Percentiles rank a stretch among this genome's conserved stretches.
Conservation (phyloP, 106 monocot species). For the Xerophyta viscosa region DNA sequence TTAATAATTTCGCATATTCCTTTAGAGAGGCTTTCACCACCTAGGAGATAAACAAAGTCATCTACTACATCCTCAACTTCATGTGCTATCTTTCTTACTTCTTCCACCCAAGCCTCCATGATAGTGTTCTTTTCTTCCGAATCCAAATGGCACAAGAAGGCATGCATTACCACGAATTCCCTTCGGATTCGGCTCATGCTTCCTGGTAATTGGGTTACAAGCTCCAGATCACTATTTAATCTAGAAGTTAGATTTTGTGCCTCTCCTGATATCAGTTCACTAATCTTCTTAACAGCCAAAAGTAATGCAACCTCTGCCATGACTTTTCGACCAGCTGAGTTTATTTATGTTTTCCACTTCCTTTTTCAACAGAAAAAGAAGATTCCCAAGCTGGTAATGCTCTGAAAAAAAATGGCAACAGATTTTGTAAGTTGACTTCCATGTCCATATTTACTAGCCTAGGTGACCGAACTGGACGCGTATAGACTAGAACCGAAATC, state of each 20-base stretch:
- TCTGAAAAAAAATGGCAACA: too few species aligned
- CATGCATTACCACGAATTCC: not conserved
- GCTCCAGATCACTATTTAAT: not conserved
- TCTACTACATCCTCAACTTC: not conserved
- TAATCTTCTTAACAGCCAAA: not conserved
- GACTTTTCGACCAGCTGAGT: too few species aligned
- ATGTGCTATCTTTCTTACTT: constrained; percentile 1
- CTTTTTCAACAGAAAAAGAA: too few species aligned
- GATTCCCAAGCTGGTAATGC: too few species aligned
- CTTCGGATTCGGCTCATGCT: not conserved
- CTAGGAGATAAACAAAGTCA: not conserved
- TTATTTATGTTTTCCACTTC: too few species aligned
- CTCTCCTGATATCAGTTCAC: not conserved
- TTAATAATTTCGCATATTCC: not conserved
- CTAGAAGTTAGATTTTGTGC: not conserved
- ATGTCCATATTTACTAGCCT: too few species aligned
- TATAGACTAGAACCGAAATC: too few species aligned
- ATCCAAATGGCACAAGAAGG: not conserved
- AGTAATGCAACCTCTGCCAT: constrained; percentile 1
- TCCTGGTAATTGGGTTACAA: not conserved
- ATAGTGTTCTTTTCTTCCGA: not conserved
- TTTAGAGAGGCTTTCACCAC: not conserved
- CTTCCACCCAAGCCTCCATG: not conserved
- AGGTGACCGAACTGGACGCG: too few species aligned
- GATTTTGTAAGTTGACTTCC: too few species aligned